Conservation (phyloP, 1,139 yeast genomes). For the Nakaseomyces bracarensis region DNA sequence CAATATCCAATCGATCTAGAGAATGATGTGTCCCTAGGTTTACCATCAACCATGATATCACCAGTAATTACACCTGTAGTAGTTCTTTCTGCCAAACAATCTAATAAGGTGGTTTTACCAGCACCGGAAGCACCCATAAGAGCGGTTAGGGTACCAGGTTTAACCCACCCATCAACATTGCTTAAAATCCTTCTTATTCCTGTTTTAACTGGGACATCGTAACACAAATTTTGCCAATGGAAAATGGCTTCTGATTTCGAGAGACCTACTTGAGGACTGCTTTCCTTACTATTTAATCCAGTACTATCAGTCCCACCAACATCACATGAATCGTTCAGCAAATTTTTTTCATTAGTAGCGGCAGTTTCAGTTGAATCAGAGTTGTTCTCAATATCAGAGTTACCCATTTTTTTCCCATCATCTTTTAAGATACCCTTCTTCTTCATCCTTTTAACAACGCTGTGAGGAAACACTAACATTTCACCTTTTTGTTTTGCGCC, state of each 20-base stretch:
- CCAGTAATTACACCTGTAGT: constrained; percentile 76
- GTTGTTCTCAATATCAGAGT: constrained; percentile 18
- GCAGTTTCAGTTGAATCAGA: constrained; percentile 12
- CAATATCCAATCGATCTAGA: constrained; percentile 79
- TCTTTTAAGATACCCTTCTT: constrained; percentile 22
- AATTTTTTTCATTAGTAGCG: constrained; percentile 16
- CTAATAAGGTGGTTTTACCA: constrained; percentile 71
- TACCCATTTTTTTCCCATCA: constrained; percentile 1
- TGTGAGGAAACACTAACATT: constrained; percentile 55
- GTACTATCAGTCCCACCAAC: constrained; percentile 1
- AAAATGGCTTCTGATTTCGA: constrained; percentile 42
- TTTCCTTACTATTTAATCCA: constrained; percentile 6
- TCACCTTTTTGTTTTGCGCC: constrained; percentile 83
- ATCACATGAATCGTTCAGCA: constrained; percentile 8
- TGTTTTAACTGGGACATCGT: constrained; percentile 58
- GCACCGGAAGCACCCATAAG: constrained; percentile 88
- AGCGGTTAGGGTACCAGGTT: constrained; percentile 69
- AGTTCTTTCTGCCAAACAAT: constrained; percentile 69
- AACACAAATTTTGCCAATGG: constrained; percentile 75
- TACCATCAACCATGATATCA: constrained; percentile 65
- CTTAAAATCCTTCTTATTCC: constrained; percentile 58
- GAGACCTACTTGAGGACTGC: constrained; percentile 13
- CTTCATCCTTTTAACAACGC: constrained; percentile 35
- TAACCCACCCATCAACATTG: constrained; percentile 77
- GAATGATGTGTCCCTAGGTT: constrained; percentile 59